These are phyloP conservation scores for Juglanconis oblonga DNA, from an alignment of 2,329 filamentous ascomycete species.

Conservation along the genomic window DNA sequence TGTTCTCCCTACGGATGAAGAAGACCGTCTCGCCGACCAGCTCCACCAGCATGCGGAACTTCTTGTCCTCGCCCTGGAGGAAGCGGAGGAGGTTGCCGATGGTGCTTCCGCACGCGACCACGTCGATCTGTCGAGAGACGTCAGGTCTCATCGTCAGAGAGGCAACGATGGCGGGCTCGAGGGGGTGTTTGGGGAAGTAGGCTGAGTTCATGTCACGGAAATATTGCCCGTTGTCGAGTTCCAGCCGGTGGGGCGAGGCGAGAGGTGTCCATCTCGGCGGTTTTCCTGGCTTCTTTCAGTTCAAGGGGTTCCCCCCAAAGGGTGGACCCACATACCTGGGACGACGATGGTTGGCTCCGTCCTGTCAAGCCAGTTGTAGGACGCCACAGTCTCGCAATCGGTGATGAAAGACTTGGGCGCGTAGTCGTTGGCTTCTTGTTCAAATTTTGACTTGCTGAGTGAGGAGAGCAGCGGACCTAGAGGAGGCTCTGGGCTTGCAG, in stretches of 20 bases:
- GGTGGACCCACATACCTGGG: conserved; percentile 26
- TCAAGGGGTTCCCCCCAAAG: not conserved
- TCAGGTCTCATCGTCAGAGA: conserved; percentile 35
- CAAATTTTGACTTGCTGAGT: conserved; percentile 17
- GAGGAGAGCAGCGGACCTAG: conserved; percentile 21
- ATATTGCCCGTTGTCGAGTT: conserved; percentile 45
- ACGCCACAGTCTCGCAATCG: conserved; percentile 27
- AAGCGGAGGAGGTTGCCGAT: conserved; percentile 61
- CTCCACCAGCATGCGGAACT: conserved; percentile 60
- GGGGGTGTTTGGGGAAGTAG: conserved; percentile 44
- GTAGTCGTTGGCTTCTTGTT: conserved; percentile 15
- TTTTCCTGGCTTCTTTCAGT: conserved; percentile 34
- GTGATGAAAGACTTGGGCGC: conserved; percentile 22
- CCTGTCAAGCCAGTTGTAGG: conserved; percentile 36
- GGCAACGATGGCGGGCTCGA: conserved; percentile 44
- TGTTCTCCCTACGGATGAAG: conserved; percentile 60
- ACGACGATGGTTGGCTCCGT: conserved; percentile 27
- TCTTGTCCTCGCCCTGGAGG: conserved; percentile 37
- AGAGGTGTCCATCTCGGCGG: conserved; percentile 50
- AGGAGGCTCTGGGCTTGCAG: conserved; percentile 18
- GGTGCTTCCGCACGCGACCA: conserved; percentile 60
- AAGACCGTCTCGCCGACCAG: conserved; percentile 55
- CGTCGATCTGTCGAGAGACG: conserved; percentile 41
- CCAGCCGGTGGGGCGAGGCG: conserved; percentile 28
- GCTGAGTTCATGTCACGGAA: conserved; percentile 55